These are phyloP conservation scores for Tuctoria greenei DNA, from an alignment of 176 grass and related monocot genomes.

Conservation along the genomic window DNA sequence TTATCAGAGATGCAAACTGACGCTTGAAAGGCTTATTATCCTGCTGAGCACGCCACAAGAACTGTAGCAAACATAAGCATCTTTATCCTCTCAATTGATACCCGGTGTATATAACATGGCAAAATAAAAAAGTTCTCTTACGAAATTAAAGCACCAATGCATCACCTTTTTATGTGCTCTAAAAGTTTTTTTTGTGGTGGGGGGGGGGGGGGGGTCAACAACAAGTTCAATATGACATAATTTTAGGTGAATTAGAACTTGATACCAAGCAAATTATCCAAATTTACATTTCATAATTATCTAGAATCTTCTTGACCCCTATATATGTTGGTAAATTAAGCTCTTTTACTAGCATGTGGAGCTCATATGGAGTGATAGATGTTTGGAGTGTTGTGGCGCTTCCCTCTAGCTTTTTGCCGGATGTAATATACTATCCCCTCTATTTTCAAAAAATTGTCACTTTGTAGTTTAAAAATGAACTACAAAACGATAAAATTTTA, in stretches of 20 bases:
- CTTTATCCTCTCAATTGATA: neutral
- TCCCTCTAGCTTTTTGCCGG: neutral
- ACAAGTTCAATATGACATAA: neutral
- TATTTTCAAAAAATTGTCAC: too few species aligned
- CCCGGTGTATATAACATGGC: neutral
- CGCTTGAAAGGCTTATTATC: neutral
- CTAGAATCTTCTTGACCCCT: too few species aligned
- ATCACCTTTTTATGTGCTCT: neutral
- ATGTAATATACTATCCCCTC: too few species aligned
- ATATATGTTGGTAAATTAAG: too few species aligned
- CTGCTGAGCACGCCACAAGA: neutral
- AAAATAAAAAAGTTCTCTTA: neutral
- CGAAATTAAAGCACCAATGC: neutral
- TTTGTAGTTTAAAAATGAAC: too few species aligned
- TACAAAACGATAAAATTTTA: too few species aligned
- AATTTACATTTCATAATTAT: neutral
- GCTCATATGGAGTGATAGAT: neutral
- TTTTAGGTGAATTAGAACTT: neutral
- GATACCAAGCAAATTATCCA: neutral
- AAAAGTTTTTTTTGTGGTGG: too few species aligned
- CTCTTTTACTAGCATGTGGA: neutral
- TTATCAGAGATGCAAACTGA: neutral
- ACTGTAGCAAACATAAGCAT: neutral
- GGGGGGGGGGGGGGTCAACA: neutral
- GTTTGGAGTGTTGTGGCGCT: neutral